Conservation (phyloP, 345 rosid genomes). For the Lumnitzera littorea region DNA sequence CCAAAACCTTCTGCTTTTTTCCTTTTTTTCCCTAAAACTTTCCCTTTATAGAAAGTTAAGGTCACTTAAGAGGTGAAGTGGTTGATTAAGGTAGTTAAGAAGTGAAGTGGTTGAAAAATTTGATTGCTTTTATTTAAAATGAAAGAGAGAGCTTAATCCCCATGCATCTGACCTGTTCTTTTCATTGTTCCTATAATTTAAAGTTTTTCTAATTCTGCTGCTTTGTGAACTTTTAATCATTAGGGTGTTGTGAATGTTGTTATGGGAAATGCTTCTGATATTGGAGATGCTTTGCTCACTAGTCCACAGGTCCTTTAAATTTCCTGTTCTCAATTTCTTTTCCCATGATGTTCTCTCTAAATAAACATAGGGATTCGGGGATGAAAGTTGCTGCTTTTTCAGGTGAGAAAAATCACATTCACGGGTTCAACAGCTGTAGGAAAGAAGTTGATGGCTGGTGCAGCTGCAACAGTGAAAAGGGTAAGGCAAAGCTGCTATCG, state of each 20-base stretch:
- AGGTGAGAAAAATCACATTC: slow-evolving; percentile 93
- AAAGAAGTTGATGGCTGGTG: slow-evolving; percentile 94
- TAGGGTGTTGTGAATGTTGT: slow-evolving; percentile 84
- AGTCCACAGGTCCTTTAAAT: slow-evolving; percentile 59
- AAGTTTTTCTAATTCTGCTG: too few species aligned
- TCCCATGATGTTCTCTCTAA: slow-evolving; percentile 7
- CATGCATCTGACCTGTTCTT: too few species aligned
- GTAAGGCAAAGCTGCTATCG: slow-evolving; percentile 27
- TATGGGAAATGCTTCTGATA: slow-evolving; percentile 86
- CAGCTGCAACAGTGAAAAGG: slow-evolving; percentile 91
- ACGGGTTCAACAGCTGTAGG: slow-evolving; percentile 98
- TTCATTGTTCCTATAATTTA: slow-evolving; percentile 5
- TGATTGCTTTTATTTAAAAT: too few species aligned
- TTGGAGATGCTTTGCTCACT: slow-evolving; percentile 73
- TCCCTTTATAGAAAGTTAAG: too few species aligned
- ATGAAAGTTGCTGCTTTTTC: slow-evolving; percentile 14
- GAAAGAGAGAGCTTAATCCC: too few species aligned
- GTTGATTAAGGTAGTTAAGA: too few species aligned
- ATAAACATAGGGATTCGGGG: background rate
- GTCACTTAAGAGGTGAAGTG: too few species aligned
- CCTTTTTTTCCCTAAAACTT: too few species aligned
- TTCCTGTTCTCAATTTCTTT: slow-evolving; percentile 5
- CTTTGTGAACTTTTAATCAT: slow-evolving; percentile 13
- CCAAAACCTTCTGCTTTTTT: too few species aligned
- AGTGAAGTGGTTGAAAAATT: too few species aligned